Evolutionary conservation across 306 rosid genomes (phyloP).

Genomic region (Malus domestica): DNA sequence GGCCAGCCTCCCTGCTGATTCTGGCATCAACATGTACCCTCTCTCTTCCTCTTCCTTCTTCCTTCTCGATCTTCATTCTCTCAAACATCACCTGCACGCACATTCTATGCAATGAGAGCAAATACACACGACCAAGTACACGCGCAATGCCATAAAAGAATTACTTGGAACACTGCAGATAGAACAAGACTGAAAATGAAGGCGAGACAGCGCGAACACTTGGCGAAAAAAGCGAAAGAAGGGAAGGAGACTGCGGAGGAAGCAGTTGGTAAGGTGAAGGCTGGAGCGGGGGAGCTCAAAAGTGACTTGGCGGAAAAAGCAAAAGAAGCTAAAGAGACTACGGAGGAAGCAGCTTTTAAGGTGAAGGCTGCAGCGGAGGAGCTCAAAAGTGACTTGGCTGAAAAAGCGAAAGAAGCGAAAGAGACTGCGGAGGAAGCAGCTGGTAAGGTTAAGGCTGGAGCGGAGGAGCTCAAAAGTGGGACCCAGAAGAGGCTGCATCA

Average conservation of each 20-base stretch:
- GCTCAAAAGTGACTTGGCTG: not conserved
- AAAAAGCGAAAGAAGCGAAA: not conserved
- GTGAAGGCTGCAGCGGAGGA: not conserved
- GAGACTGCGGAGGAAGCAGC: conserved; percentile 2
- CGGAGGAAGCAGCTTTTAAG: conserved; percentile 2
- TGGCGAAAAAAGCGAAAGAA: not conserved
- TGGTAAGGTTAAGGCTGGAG: conserved; percentile 1
- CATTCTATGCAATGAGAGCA: not conserved
- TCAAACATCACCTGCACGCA: conserved; percentile 60
- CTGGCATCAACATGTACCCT: conserved; percentile 17
- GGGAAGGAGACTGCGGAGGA: conserved; percentile 8
- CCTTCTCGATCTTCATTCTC: conserved; percentile 58
- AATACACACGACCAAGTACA: not conserved
- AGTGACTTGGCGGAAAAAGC: not conserved
- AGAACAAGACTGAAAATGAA: no score
- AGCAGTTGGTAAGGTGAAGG: not conserved
- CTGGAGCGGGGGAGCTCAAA: not conserved
- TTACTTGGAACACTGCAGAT: no score
- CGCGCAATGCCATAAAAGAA: not conserved
- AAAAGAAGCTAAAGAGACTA: not conserved
- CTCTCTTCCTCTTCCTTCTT: conserved; percentile 73
- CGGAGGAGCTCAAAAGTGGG: conserved; percentile 2
- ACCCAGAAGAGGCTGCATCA: not conserved
- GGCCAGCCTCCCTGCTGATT: not conserved
- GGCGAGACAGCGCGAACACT: no score